These are phyloP conservation scores for Chlamydomonas schloesseri DNA, from an alignment of 139 green algal species.

Conservation along the genomic window DNA sequence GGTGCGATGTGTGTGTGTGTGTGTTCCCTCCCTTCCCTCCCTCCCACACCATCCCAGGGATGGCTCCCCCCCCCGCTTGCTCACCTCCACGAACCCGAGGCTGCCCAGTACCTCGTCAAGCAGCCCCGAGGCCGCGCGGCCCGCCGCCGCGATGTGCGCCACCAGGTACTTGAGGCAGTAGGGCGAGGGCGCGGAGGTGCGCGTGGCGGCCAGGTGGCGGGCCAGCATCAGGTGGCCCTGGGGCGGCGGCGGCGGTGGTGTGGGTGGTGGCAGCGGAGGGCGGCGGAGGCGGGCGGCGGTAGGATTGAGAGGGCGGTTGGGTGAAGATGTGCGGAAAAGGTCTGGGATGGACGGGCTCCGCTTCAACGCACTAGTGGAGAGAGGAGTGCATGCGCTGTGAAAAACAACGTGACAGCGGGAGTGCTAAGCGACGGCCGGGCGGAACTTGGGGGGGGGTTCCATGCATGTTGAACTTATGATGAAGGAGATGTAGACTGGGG, in stretches of 20 bases:
- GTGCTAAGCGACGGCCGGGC: too few species aligned
- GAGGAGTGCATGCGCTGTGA: too few species aligned
- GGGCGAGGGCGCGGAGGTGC: not conserved
- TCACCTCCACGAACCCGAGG: not conserved
- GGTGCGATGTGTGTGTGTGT: too few species aligned
- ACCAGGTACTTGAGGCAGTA: constrained; percentile 39
- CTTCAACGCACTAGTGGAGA: too few species aligned
- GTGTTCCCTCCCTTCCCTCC: not conserved
- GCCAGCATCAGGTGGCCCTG: constrained; percentile 17
- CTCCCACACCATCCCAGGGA: too few species aligned
- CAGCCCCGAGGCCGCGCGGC: not conserved
- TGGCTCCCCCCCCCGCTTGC: not conserved
- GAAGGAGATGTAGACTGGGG: too few species aligned
- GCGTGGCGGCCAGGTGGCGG: constrained; percentile 1
- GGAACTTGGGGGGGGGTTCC: too few species aligned
- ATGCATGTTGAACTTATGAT: too few species aligned
- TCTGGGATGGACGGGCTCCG: too few species aligned
- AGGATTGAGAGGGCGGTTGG: not conserved
- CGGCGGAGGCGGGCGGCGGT: not conserved
- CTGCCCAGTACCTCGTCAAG: not conserved
- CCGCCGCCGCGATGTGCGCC: not conserved
- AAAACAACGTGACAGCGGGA: too few species aligned
- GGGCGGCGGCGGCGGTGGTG: not conserved
- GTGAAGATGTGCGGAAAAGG: not conserved
- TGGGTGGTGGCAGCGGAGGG: too few species aligned